phyloP scores from a whole-genome alignment of 2,329 filamentous ascomycete species.

The Monosporascus sp. region DNA sequence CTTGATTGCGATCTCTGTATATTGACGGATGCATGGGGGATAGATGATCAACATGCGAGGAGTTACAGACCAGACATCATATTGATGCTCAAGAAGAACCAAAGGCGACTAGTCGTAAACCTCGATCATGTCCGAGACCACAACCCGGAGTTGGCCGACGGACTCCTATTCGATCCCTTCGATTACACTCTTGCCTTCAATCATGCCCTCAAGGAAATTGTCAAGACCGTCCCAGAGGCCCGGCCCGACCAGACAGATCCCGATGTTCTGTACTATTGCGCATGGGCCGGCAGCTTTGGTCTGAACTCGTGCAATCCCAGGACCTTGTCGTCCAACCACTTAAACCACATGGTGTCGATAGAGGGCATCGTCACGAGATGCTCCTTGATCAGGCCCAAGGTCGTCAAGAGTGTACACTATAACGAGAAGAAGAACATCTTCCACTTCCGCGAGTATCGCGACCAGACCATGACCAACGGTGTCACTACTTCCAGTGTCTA shows the following conservation, averaged over 20 bases:
- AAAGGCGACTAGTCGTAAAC: conserved; percentile 63
- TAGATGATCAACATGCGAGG: conserved; percentile 49
- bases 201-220: conserved; percentile 80
- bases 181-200: conserved; percentile 87
- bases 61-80: conserved; percentile 91
- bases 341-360: conserved; percentile 95
- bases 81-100: conserved; percentile 64
- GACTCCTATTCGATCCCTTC: conserved; percentile 79
- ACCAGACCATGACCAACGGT: conserved; percentile 96
- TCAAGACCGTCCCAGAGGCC: conserved; percentile 71
- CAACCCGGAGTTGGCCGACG: conserved; percentile 72
- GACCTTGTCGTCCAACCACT: conserved; percentile 79
- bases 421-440: conserved; percentile 84
- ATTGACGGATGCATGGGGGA: background rate
- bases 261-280: conserved; percentile 89
- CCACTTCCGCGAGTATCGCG: conserved; percentile 82
- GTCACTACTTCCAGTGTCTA: conserved; percentile 88
- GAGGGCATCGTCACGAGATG: conserved; percentile 97
- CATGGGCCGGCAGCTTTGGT: conserved; percentile 94
- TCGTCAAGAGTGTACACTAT: conserved; percentile 98
- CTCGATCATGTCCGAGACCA: conserved; percentile 90
- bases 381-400: conserved; percentile 90
- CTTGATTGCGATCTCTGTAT: background rate
- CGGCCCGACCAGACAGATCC: conserved; percentile 70
- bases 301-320: conserved; percentile 92